A percentile compares a stretch with the other conserved stretches of the same genome.
phyloP scores from a whole-genome alignment of 2,329 filamentous ascomycete genomes.

The Bipolaris bicolor region DNA sequence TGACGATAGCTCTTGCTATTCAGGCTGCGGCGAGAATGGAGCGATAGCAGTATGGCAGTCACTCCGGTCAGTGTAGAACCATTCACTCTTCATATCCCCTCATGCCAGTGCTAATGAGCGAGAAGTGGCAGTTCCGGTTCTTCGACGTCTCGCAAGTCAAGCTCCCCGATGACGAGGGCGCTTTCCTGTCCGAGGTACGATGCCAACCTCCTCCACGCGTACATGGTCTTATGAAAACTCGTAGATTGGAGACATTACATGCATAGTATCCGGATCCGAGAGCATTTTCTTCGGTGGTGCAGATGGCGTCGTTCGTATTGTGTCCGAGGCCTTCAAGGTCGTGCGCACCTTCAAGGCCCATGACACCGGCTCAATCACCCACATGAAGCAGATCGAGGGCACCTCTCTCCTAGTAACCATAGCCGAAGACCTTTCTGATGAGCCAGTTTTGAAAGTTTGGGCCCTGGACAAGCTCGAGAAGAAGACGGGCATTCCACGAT shows the following conservation, averaged over 20 bases:
- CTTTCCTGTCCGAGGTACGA: conserved; percentile 78
- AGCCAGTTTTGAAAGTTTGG: conserved; percentile 96
- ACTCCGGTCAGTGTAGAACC: conserved; percentile 44
- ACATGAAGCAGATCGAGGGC: conserved; percentile 90
- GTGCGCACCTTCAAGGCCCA: conserved; percentile 86
- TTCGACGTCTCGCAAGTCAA: conserved; percentile 91
- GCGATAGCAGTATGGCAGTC: conserved; percentile 49
- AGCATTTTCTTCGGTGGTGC: conserved; percentile 87
- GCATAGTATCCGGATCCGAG: conserved; percentile 83
- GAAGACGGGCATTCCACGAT: conserved; percentile 88
- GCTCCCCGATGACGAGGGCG: conserved; percentile 78
- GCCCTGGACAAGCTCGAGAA: conserved; percentile 91
- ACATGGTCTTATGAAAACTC: conserved; percentile 33
- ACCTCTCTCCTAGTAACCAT: conserved; percentile 86
- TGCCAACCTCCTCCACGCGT: conserved; percentile 10
- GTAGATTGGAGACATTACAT: conserved; percentile 72
- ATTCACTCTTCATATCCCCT: background rate
- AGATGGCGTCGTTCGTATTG: conserved; percentile 84
- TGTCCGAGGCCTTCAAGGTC: conserved; percentile 86
- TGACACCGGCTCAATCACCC: conserved; percentile 78
- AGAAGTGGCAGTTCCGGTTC: conserved; percentile 99
- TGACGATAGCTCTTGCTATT: conserved; percentile 32
- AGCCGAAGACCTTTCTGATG: conserved; percentile 83
- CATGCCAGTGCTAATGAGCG: conserved; percentile 31
- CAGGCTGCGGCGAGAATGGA: conserved; percentile 28